Conservation (phyloP, 1,139 yeast genomes). For the Meyerozyma athensensis region DNA sequence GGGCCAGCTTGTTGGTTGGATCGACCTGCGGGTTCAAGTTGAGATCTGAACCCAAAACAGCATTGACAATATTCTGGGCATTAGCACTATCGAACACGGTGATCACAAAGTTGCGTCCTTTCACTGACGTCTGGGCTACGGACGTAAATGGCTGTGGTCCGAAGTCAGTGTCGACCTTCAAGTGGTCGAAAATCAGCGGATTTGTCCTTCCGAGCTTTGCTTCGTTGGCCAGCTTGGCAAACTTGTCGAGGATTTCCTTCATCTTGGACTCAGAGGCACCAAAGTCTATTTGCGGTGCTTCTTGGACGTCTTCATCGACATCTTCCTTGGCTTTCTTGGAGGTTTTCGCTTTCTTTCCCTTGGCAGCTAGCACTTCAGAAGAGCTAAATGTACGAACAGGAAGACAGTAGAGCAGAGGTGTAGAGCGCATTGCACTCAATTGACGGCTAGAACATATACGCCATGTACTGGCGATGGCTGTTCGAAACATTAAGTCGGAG, state of each 20-base stretch:
- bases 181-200: slow-evolving; percentile 59
- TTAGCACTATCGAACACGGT: slow-evolving; percentile 82
- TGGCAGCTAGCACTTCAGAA: slow-evolving; percentile 8
- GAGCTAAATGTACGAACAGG: slow-evolving; percentile 4
- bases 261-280: slow-evolving; percentile 43
- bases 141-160: slow-evolving; percentile 48
- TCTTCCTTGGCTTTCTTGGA: slow-evolving; percentile 12
- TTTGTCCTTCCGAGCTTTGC: slow-evolving; percentile 65
- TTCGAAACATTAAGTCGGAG: background rate
- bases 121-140: slow-evolving; percentile 71
- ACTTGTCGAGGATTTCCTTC: slow-evolving; percentile 45
- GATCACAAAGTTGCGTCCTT: slow-evolving; percentile 64
- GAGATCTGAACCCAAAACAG: slow-evolving; percentile 63
- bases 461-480: background rate
- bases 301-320: slow-evolving; percentile 16
- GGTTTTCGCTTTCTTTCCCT: slow-evolving; percentile 16
- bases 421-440: too few species aligned
- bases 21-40: slow-evolving; percentile 79
- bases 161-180: slow-evolving; percentile 50
- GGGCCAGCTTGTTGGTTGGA: slow-evolving; percentile 63
- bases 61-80: slow-evolving; percentile 61
- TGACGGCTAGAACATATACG: too few species aligned
- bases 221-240: slow-evolving; percentile 54
- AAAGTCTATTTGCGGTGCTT: slow-evolving; percentile 27
- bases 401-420: background rate